These are phyloP conservation scores for Schizophyllum amplum DNA, from an alignment of 1,284 basidiomycete genomes.

Conservation along the genomic window DNA sequence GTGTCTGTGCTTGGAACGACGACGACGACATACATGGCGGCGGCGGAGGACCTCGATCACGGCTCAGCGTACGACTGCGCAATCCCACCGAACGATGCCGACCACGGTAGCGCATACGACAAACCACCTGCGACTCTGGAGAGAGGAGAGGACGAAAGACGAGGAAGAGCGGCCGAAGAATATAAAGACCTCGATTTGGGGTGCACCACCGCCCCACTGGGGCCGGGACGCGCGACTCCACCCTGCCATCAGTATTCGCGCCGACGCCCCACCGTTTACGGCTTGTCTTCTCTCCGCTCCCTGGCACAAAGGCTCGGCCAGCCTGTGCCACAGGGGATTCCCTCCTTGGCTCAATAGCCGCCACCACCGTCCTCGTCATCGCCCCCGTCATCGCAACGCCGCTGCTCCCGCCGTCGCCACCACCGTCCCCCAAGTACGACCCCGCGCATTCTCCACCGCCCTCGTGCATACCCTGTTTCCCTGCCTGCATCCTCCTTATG, in stretches of 20 bases:
- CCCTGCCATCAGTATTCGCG: not conserved
- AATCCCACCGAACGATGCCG: too few relatives aligned
- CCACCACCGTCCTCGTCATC: not conserved
- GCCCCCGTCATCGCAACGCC: not conserved
- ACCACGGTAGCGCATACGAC: not conserved
- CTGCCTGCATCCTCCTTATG: constrained; percentile 10
- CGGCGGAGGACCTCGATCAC: too few relatives aligned
- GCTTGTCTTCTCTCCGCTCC: too few relatives aligned
- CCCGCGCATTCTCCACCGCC: not conserved
- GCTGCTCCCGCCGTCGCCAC: not conserved
- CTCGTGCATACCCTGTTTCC: not conserved
- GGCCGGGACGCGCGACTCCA: not conserved
- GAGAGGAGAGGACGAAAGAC: not conserved
- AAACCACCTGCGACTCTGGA: not conserved
- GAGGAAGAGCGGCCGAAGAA: not conserved
- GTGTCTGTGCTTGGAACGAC: not conserved
- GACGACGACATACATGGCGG: too few relatives aligned
- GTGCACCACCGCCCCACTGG: not conserved
- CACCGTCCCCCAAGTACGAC: too few relatives aligned
- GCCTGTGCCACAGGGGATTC: not conserved
- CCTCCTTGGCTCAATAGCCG: not conserved
- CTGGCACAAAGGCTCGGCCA: not conserved
- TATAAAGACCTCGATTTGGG: not conserved
- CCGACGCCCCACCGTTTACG: not conserved
- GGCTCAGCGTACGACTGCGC: too few relatives aligned